A percentile compares a stretch with the other conserved stretches of the same genome.
phyloP scores from a whole-genome alignment of 305 asterid species.

The Plantago rigida region DNA sequence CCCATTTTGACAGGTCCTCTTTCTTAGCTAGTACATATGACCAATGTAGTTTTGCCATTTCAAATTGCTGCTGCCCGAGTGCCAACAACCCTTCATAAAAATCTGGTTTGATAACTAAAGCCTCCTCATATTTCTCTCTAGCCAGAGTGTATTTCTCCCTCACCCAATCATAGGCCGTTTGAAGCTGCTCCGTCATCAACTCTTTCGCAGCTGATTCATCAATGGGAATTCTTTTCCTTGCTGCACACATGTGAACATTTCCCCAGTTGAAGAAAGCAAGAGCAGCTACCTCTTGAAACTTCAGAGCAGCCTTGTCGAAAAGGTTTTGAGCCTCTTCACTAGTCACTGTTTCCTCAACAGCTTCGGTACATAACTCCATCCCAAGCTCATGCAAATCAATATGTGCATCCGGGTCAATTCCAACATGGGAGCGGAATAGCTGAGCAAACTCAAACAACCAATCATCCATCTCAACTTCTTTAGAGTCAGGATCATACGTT shows the following conservation, averaged over 20 bases:
- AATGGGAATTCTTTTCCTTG: constrained; percentile 81
- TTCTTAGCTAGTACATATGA: constrained; percentile 76
- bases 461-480: constrained; percentile 96
- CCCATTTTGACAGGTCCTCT: constrained; percentile 78
- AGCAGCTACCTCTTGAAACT: constrained; percentile 93
- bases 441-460: constrained; percentile 98
- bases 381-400: constrained; percentile 94
- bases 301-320: constrained; percentile 68
- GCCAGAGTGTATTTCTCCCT: constrained; percentile 71
- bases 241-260: constrained; percentile 94
- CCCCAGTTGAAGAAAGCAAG: constrained; percentile 95
- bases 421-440: constrained; percentile 78
- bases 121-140: constrained; percentile 70
- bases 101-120: constrained; percentile 63
- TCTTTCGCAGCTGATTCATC: constrained; percentile 75
- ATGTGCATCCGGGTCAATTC: constrained; percentile 88
- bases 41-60: constrained; percentile 97
- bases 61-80: constrained; percentile 93
- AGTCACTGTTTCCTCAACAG: constrained; percentile 81
- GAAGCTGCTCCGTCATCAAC: constrained; percentile 55
- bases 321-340: constrained; percentile 80
- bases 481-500: constrained; percentile 52
- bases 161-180: constrained; percentile 80
- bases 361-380: constrained; percentile 91
- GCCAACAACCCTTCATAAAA: constrained; percentile 86